Conservation (phyloP, 2,329 filamentous ascomycete genomes). For the Colletotrichum sp. region DNA sequence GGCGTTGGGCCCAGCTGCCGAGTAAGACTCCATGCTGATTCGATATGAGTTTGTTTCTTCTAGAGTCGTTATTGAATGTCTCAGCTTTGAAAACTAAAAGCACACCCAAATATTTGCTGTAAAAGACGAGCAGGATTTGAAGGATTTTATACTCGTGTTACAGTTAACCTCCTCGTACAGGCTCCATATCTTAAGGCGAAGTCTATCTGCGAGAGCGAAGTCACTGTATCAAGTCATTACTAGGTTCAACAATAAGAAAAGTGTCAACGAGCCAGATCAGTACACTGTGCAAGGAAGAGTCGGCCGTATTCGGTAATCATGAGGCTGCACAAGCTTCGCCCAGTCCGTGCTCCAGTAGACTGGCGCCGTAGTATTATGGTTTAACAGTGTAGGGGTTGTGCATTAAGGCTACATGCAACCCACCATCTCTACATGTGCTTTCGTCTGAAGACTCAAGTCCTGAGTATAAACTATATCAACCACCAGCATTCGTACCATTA, state of each 20-base stretch:
- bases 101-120: no score
- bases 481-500: not conserved
- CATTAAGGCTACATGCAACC: not conserved
- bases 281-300: not conserved
- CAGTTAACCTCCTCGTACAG: not conserved
- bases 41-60: not conserved
- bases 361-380: not conserved
- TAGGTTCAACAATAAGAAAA: not conserved
- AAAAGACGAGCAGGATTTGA: not conserved
- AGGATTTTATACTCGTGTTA: not conserved
- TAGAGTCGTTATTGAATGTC: not conserved
- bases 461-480: not conserved
- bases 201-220: not conserved
- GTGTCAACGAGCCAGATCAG: not conserved
- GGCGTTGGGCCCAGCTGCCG: not conserved
- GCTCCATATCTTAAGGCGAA: not conserved
- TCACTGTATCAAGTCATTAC: not conserved
- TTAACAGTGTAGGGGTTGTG: not conserved
- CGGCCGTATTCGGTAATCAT: not conserved
- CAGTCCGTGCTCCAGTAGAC: not conserved
- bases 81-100: not conserved
- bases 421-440: not conserved
- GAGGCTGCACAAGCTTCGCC: not conserved
- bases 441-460: not conserved
- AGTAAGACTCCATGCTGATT: not conserved